Conservation (phyloP, 139 green algal species). For the Ulvella scutata region DNA sequence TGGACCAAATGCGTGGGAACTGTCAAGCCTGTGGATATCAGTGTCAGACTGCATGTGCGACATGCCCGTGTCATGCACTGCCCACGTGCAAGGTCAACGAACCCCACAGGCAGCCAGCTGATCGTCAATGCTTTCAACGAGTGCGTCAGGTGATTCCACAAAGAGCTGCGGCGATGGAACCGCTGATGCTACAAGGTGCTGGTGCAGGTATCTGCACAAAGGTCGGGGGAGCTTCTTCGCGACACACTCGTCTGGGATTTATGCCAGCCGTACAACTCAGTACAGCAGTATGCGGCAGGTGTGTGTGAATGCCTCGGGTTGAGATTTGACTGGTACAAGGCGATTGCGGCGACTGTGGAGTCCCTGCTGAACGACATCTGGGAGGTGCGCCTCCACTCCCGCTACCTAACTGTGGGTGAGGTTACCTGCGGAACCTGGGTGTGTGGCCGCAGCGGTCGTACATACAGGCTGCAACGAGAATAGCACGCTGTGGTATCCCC, state of each 20-base stretch:
- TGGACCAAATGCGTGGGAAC: neutral
- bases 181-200: too few relatives aligned
- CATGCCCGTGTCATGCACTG: too few relatives aligned
- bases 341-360: neutral
- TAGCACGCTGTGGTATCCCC: neutral
- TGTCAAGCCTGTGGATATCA: neutral
- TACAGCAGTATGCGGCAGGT: neutral
- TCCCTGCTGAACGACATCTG: neutral
- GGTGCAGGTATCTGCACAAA: neutral
- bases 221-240: neutral
- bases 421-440: neutral
- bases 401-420: neutral
- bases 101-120: too few relatives aligned
- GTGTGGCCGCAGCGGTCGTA: neutral
- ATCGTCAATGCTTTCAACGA: too few relatives aligned
- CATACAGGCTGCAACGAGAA: neutral
- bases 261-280: neutral
- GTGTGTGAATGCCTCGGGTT: neutral
- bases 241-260: neutral
- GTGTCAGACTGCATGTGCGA: neutral
- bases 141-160: too few relatives aligned
- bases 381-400: neutral
- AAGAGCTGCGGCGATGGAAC: too few relatives aligned
- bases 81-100: too few relatives aligned
- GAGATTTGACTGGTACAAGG: neutral